Percentiles rank a stretch among this genome's conserved stretches.
These are phyloP conservation scores for Lactarius deliciosus DNA, from an alignment of 768 basidiomycete genomes.

Conservation along the genomic window DNA sequence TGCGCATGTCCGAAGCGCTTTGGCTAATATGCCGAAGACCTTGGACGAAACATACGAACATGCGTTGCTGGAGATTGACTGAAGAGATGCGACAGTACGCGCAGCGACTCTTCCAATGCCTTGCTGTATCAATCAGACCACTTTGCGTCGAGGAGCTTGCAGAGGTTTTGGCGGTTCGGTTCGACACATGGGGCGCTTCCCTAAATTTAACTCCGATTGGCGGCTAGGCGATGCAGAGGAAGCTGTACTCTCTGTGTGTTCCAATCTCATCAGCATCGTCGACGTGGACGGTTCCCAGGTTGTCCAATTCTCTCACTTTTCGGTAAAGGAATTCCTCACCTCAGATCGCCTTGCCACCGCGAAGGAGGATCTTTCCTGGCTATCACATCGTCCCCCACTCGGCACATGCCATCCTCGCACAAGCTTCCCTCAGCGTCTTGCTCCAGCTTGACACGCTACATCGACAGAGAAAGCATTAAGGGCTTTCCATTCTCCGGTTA, in stretches of 20 bases:
- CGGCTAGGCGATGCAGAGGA: slow-evolving; percentile 6
- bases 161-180: slow-evolving; percentile 10
- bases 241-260: background rate
- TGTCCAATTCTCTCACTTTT: slow-evolving; percentile 18
- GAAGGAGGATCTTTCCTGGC: background rate
- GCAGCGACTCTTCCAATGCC: slow-evolving; percentile 15
- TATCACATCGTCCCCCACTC: background rate
- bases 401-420: background rate
- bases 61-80: background rate
- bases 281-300: background rate
- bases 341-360: background rate
- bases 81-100: slow-evolving; percentile 1
- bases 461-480: background rate
- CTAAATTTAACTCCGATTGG: slow-evolving; percentile 2
- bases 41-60: slow-evolving; percentile 10
- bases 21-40: slow-evolving; percentile 1
- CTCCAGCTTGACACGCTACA: background rate
- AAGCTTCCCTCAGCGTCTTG: slow-evolving; percentile 2
- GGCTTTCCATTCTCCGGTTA: background rate
- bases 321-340: slow-evolving; percentile 15
- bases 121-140: slow-evolving; percentile 2
- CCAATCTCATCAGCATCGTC: slow-evolving; percentile 11
- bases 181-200: background rate
- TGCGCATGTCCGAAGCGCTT: background rate
- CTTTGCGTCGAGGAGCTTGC: slow-evolving; percentile 10